Evolutionary conservation across 2,329 filamentous ascomycete genomes (phyloP), one percentile per base, ranked within the genome.

Genomic region (Furcasterigmium sp.): DNA sequence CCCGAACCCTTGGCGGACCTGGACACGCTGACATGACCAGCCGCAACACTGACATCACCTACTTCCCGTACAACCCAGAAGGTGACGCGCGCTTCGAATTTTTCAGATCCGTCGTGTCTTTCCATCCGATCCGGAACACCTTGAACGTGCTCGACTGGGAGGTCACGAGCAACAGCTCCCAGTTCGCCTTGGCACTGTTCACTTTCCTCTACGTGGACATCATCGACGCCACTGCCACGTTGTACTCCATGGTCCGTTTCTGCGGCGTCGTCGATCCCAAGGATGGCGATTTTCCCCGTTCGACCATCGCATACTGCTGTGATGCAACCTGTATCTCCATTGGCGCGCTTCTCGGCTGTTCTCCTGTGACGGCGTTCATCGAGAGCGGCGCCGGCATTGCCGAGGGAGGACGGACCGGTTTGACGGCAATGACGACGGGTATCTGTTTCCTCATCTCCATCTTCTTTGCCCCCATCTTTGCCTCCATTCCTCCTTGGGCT

Each of bases 181-280:
- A 87, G 50, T 88, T 88, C 55, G 78, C 75, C 9, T 69, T 88
- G 4, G 84, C 85, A 0, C 75, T 89, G 41, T 82, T 89, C 56
- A 89, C 85, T 1, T 88, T 90, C 57, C 73, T 90, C 3, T 89
- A 89, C 46, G 85, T 90, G 40, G 85, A 89, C 54, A 86, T 89
- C 52, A 82, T 90, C 46, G 85, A 90, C 57, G 83, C 82, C 54
- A 89, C 85, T 0, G 85, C 84, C 34, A 89, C 85, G 1, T 67
- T 89, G 29, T 89, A 88, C 64, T 85, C 84, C n/a, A 89, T 90
- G 85, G 85, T 85, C 2, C 81, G 83, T 18, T 88, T 88, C 64
- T 82, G 78, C 48, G 79, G 80, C 21, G 75, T 77, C 36, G 78
- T 85, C 51, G 73, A 83, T 56, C 63, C 75, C 51, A 72, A 77